These are phyloP conservation scores for Clathrospora elynae DNA, from an alignment of 2,329 filamentous ascomycete species.

Conservation along the genomic window DNA sequence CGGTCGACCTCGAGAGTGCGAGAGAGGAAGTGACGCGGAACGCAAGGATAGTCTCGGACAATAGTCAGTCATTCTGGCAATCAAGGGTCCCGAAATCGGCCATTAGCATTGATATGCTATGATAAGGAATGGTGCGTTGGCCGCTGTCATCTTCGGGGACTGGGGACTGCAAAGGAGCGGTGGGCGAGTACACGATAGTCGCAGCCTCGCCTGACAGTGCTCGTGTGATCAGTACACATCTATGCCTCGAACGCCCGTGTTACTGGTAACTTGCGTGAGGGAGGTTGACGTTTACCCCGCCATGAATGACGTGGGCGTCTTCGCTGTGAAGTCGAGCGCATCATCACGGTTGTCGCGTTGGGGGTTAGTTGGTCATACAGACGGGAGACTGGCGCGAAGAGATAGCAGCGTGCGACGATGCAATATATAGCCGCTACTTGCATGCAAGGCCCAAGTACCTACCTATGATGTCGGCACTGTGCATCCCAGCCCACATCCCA, in stretches of 20 bases:
- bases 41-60: conserved; percentile 23
- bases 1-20: conserved; percentile 6
- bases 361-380: conserved; percentile 10
- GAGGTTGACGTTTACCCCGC: conserved; percentile 24
- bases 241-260: conserved; percentile 3
- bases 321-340: conserved; percentile 12
- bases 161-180: conserved; percentile 17
- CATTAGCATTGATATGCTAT: conserved; percentile 31
- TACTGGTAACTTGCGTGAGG: conserved; percentile 4
- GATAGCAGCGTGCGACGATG: conserved; percentile 13
- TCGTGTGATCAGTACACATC: conserved; percentile 1
- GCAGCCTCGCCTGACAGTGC: conserved; percentile 17
- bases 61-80: conserved; percentile 9
- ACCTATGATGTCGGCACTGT: conserved; percentile 22
- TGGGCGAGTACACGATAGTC: conserved; percentile 18
- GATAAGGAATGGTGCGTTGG: conserved; percentile 37
- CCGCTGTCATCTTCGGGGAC: conserved; percentile 15
- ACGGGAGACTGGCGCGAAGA: conserved; percentile 3
- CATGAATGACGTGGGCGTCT: conserved; percentile 22
- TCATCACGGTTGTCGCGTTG: conserved; percentile 26
- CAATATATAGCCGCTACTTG: conserved; percentile 17
- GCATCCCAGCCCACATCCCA: conserved; percentile 16
- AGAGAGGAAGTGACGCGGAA: conserved; percentile 5
- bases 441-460: conserved; percentile 2
- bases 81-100: conserved; percentile 40